Percentiles rank a stretch among this genome's conserved stretches.
phyloP scores from a whole-genome alignment of 371 early-diverging fungal genomes.

The Mortierella sp. region DNA sequence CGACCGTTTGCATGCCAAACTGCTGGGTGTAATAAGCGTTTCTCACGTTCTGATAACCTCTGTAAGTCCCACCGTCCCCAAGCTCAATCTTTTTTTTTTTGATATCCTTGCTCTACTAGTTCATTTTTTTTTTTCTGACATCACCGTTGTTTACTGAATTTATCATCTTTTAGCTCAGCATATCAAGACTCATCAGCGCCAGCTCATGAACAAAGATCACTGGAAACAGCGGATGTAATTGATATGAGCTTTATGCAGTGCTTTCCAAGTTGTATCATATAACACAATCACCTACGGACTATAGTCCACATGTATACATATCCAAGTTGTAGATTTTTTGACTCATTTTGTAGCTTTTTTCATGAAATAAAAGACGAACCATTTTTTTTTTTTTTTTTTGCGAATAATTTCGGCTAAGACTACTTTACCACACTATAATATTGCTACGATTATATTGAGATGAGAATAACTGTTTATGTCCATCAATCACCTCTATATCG shows the following conservation, averaged over 20 bases:
- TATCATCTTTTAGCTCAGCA: slow-evolving; percentile 62
- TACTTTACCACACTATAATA: too few species aligned
- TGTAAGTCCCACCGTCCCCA: slow-evolving; percentile 26
- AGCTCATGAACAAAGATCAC: slow-evolving; percentile 38
- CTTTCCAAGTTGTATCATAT: too few species aligned
- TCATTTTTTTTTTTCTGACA: background rate
- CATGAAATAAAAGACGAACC: too few species aligned
- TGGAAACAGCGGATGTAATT: slow-evolving; percentile 42
- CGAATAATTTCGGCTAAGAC: too few species aligned
- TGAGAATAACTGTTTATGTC: too few species aligned
- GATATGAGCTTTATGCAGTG: background rate
- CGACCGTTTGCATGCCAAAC: slow-evolving; percentile 86
- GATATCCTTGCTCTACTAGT: background rate
- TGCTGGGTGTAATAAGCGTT: slow-evolving; percentile 85
- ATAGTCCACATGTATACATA: too few species aligned
- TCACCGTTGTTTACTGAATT: background rate
- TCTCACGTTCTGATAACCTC: slow-evolving; percentile 89
- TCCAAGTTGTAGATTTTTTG: background rate
- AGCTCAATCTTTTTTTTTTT: background rate
- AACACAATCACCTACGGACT: too few species aligned
- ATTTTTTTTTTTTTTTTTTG: too few species aligned
- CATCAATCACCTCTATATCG: slow-evolving; percentile 4
- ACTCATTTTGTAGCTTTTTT: too few species aligned
- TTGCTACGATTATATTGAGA: too few species aligned
- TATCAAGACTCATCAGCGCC: slow-evolving; percentile 70